A percentile compares a stretch with the other conserved stretches of the same genome.
These are phyloP conservation scores for Cudoniella acicularis DNA, from an alignment of 495 filamentous ascomycete species.

Conservation along the genomic window DNA sequence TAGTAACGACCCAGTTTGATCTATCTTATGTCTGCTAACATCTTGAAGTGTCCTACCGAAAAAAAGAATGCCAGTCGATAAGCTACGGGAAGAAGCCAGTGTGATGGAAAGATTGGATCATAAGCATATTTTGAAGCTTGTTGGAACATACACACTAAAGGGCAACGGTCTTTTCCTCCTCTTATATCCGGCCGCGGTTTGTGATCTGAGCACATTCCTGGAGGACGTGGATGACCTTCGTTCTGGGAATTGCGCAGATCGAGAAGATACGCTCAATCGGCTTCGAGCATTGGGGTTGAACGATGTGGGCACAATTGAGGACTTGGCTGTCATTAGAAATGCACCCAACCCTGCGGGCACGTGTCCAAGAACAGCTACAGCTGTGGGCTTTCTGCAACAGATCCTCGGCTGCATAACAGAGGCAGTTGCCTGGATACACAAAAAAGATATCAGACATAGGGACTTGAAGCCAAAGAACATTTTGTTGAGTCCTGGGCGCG, in stretches of 20 bases:
- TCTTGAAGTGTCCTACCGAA: background rate
- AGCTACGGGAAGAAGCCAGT: conserved; percentile 36
- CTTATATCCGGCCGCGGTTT: conserved; percentile 40
- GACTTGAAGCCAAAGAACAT: conserved; percentile 45
- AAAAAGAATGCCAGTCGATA: conserved; percentile 18
- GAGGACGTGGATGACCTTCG: conserved; percentile 34
- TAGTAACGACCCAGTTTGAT: background rate
- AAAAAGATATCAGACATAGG: conserved; percentile 31
- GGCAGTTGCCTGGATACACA: conserved; percentile 36
- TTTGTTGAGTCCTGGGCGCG: conserved; percentile 28
- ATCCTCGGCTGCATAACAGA: conserved; percentile 38
- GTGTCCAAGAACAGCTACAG: conserved; percentile 29
- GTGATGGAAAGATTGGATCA: conserved; percentile 41
- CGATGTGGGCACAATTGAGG: conserved; percentile 24
- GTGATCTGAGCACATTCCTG: conserved; percentile 36
- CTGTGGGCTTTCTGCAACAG: conserved; percentile 37
- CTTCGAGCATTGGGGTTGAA: conserved; percentile 30
- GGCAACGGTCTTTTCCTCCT: conserved; percentile 32
- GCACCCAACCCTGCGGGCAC: background rate
- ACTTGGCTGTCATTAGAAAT: conserved; percentile 3
- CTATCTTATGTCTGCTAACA: no score
- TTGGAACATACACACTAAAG: conserved; percentile 35
- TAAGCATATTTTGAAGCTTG: conserved; percentile 36
- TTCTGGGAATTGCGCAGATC: conserved; percentile 31
- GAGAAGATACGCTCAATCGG: conserved; percentile 21